Evolutionary conservation across 345 rosid species (phyloP).

Genomic region (Bretschneidera sinensis): DNA sequence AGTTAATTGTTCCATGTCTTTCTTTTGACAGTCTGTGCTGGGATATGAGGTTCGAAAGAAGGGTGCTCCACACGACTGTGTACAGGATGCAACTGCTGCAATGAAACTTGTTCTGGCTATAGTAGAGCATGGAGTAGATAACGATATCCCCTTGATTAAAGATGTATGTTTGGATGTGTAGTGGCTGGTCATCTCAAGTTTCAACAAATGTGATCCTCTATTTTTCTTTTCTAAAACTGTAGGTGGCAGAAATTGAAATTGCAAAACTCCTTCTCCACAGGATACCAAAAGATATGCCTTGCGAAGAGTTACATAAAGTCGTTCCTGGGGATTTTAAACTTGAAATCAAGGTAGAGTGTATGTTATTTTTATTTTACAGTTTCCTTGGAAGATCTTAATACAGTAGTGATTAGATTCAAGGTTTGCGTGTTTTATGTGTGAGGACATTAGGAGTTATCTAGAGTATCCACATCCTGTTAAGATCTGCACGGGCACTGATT

Average conservation of each 20-base stretch:
- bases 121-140: constrained; percentile 49
- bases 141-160: constrained; percentile 26
- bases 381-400: constrained; percentile 1
- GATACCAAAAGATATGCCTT: constrained; percentile 51
- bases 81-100: constrained; percentile 82
- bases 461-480: too few species aligned
- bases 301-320: constrained; percentile 37
- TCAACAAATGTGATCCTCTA: background rate
- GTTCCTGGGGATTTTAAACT: constrained; percentile 48
- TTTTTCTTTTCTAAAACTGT: constrained; percentile 7
- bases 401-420: background rate
- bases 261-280: constrained; percentile 58
- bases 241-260: constrained; percentile 44
- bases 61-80: constrained; percentile 72
- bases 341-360: constrained; percentile 49
- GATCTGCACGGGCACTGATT: too few species aligned
- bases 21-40: constrained; percentile 51
- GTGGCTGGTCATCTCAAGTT: background rate
- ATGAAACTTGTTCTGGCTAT: constrained; percentile 81
- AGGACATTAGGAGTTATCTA: too few species aligned
- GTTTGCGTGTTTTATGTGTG: background rate
- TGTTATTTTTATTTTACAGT: background rate
- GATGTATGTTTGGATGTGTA: constrained; percentile 37
- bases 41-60: constrained; percentile 60
- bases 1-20: background rate